phyloP scores from a whole-genome alignment of 768 basidiomycete genomes.

The Chalciporus sphaerocephalus region DNA sequence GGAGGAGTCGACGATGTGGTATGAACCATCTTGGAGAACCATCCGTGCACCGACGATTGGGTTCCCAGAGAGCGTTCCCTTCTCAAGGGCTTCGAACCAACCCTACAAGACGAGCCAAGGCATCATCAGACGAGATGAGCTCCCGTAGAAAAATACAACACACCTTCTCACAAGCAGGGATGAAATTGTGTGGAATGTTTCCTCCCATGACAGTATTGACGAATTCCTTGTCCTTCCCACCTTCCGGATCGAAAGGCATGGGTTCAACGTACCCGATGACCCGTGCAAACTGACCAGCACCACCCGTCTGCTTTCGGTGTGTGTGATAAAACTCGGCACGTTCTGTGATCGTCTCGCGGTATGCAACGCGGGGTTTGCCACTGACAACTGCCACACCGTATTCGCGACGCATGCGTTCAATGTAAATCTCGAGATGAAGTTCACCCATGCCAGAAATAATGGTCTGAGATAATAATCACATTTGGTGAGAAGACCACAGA shows the following conservation, averaged over 20 bases:
- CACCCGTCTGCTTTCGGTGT: constrained; percentile 98
- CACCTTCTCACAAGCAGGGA: constrained; percentile 94
- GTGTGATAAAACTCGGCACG: constrained; percentile 82
- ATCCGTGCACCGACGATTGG: constrained; percentile 81
- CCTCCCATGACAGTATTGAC: constrained; percentile 89
- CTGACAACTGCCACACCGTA: constrained; percentile 92
- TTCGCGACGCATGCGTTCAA: constrained; percentile 97
- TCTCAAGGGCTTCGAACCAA: constrained; percentile 90
- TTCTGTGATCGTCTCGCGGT: constrained; percentile 89
- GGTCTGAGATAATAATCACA: constrained; percentile 49
- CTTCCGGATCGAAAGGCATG: constrained; percentile 68
- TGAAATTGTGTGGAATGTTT: constrained; percentile 85
- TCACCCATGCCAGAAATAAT: constrained; percentile 99
- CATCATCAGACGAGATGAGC: background rate
- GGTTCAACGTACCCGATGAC: constrained; percentile 90
- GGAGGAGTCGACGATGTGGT: constrained; percentile 92
- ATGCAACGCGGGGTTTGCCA: constrained; percentile 94
- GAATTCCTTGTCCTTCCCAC: constrained; percentile 80
- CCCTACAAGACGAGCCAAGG: constrained; percentile 60
- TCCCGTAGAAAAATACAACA: constrained; percentile 8
- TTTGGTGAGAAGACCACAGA: background rate
- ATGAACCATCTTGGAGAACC: constrained; percentile 86
- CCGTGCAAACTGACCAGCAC: constrained; percentile 94
- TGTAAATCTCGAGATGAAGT: constrained; percentile 97
- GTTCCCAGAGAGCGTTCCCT: constrained; percentile 86